Base-by-base conservation (phyloP, 83 land plant species). In the Diphasiastrum complanatum region DNA sequence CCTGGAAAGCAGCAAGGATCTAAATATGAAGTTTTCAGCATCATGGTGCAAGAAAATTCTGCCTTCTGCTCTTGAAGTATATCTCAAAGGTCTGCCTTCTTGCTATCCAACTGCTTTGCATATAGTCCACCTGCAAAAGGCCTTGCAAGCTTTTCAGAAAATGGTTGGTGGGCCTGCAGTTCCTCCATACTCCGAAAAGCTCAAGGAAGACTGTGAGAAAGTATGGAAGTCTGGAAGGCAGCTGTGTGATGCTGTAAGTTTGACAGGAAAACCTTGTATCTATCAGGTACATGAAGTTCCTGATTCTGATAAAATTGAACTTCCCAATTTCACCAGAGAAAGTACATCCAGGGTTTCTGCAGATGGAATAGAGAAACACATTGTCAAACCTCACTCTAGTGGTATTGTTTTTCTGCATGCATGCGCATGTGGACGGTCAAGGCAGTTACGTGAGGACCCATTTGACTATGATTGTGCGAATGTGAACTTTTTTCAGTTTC, bases 121-220 rank as follows among this genome's bases (percentile, higher is more conserved):
- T 45, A 73, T 82, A 63, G 60, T 66, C 8, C 88, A 95, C 47
- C 60, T 95, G 35, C 78, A 84, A 45, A 95, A 74, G 56, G 96
- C 99, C 56, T 46, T 95, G 64, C 69, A 32, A 55, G 80, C 75
- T 32, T 85, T 89, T 63, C 61, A 29, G 33, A 69, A 75, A 31
- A 86, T 82, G 92, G 99, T 89, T 23, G 85, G 83, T 77, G 99
- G 99, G 33, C 89, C 92, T 27, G 88, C 99, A 24, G 92, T 86
- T 32, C 68, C 60, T 32, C 3, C 45, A 1, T 89, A 66, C 56
- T 31, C 65, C n/a, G 80, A 79, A 61, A 85, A 80, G 75, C 66
- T 95, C 69, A 83, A 80, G 62, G 80, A 82, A 10, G 89, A 89
- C 30, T 95, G 99, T 74, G 86, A 68, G 38, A 70, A 75, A 4